Percentiles rank a stretch among this genome's conserved stretches.
phyloP scores from a whole-genome alignment of 306 rosid genomes.

The Vicia faba region DNA sequence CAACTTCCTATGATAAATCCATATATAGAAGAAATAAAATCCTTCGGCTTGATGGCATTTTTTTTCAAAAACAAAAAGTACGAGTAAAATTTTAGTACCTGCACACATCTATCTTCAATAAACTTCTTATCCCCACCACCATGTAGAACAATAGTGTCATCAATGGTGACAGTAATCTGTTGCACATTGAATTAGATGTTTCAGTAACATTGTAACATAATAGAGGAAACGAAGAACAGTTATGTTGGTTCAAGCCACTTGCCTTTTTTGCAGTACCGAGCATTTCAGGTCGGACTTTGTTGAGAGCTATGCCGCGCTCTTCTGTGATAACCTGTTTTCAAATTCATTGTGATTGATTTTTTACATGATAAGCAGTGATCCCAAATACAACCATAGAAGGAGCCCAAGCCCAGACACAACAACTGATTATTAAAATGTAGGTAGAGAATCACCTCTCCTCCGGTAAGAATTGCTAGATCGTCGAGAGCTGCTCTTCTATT shows the following conservation, averaged over 20 bases:
- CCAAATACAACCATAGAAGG: conserved; percentile 6
- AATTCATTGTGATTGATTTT: conserved; percentile 30
- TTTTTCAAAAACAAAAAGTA: not conserved
- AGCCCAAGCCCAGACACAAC: not conserved
- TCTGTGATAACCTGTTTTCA: conserved; percentile 71
- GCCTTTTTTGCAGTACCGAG: conserved; percentile 94
- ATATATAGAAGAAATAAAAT: not conserved
- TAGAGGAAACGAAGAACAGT: conserved; percentile 18
- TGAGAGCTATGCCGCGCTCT: conserved; percentile 81
- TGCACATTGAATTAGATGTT: conserved; percentile 34
- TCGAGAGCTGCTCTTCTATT: conserved; percentile 80
- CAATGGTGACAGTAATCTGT: conserved; percentile 82
- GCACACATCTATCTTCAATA: conserved; percentile 87
- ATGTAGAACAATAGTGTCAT: conserved; percentile 79
- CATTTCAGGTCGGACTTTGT: conserved; percentile 73
- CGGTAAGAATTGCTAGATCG: conserved; percentile 85
- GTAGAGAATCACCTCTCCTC: conserved; percentile 78
- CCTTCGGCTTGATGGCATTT: not conserved
- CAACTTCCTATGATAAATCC: not conserved
- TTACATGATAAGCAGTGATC: conserved; percentile 19
- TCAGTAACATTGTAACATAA: not conserved
- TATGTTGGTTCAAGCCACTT: conserved; percentile 36
- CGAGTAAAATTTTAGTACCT: conserved; percentile 51
- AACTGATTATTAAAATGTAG: conserved; percentile 25
- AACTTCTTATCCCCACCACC: conserved; percentile 97